Percentiles rank a stretch among this genome's conserved stretches.
Evolutionary conservation across 2,329 filamentous ascomycete genomes (phyloP).

Genomic region (Colletotrichum destructivum): DNA sequence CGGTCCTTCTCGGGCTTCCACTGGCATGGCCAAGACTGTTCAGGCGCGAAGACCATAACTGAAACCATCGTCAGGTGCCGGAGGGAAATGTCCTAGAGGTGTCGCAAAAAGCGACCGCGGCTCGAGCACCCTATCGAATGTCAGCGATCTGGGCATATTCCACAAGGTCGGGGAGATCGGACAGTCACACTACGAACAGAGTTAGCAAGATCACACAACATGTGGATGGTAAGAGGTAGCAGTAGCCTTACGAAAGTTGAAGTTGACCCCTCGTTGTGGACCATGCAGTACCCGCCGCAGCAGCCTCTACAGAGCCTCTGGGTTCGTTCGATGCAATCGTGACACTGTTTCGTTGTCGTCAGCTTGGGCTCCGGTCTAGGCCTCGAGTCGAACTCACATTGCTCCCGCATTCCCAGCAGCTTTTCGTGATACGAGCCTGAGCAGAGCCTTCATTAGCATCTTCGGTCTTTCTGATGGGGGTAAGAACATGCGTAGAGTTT

Average conservation of each 20-base stretch:
- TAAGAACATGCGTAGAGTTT: not conserved
- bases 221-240: conserved; percentile 29
- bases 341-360: conserved; percentile 69
- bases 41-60: not conserved
- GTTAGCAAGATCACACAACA: conserved; percentile 48
- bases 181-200: conserved; percentile 62
- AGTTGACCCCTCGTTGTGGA: conserved; percentile 87
- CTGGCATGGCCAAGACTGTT: not conserved
- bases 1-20: not conserved
- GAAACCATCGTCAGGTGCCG: not conserved
- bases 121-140: conserved; percentile 41
- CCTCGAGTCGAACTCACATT: conserved; percentile 69
- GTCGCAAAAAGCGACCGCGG: conserved; percentile 43
- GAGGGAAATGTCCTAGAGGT: conserved; percentile 26
- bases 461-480: no score
- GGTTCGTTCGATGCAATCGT: conserved; percentile 79
- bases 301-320: conserved; percentile 82
- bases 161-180: conserved; percentile 43
- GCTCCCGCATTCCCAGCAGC: conserved; percentile 90
- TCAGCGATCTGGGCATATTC: conserved; percentile 13
- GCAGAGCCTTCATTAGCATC: conserved; percentile 46
- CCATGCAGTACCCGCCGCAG: conserved; percentile 84
- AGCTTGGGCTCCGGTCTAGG: conserved; percentile 1
- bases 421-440: conserved; percentile 72
- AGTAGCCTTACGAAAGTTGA: conserved; percentile 68